Evolutionary conservation across 2,329 filamentous ascomycete species (phyloP).

Genomic region (Helicocarpus griseus): DNA sequence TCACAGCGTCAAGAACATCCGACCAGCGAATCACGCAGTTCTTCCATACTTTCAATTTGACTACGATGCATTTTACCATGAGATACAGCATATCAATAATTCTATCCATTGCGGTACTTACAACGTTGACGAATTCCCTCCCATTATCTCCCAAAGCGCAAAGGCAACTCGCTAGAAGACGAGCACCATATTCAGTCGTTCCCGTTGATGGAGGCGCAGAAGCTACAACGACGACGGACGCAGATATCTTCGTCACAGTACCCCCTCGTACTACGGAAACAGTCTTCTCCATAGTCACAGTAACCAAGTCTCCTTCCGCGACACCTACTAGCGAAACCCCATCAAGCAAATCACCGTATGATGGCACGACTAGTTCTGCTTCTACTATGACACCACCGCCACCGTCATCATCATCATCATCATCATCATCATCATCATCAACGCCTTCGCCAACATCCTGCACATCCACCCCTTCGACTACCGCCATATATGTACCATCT

Average conservation of each 20-base stretch:
- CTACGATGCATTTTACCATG: neutral
- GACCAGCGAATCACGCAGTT: neutral
- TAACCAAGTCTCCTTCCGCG: neutral
- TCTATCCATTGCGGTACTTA: slow-evolving; percentile 7
- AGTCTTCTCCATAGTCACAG: slow-evolving; percentile 8
- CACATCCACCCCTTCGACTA: neutral
- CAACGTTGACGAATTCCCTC: neutral
- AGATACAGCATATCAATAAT: slow-evolving; percentile 12
- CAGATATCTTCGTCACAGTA: slow-evolving; percentile 10
- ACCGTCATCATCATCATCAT: neutral
- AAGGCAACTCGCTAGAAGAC: slow-evolving; percentile 2
- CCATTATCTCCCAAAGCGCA: neutral
- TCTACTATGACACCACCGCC: neutral
- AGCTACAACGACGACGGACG: slow-evolving; percentile 2
- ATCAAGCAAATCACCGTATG: neutral
- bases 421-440: neutral
- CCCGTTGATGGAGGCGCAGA: slow-evolving; percentile 13
- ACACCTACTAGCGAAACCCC: neutral
- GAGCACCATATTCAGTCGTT: slow-evolving; percentile 13
- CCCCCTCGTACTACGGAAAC: slow-evolving; percentile 9
- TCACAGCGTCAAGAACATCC: neutral
- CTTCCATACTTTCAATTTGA: neutral
- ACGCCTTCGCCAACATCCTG: neutral
- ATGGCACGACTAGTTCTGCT: neutral
- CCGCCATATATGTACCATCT: neutral